phyloP scores from a whole-genome alignment of 371 early-diverging fungal genomes.

The Chytridiales sp. region DNA sequence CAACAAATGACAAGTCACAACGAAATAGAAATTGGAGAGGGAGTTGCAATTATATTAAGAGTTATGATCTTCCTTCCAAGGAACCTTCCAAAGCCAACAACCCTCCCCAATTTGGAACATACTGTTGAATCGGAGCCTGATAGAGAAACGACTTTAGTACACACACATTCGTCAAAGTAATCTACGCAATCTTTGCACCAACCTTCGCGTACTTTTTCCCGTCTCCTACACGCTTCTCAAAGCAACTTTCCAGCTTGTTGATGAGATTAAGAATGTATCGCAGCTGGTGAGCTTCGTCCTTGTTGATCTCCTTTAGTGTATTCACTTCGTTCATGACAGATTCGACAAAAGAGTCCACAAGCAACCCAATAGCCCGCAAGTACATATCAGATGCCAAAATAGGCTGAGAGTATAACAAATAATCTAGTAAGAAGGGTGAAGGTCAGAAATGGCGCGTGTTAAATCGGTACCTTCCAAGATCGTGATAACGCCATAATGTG shows the following conservation, averaged over 20 bases:
- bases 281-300: conserved; percentile 29
- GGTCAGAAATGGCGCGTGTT: neutral
- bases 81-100: no score
- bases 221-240: conserved; percentile 9
- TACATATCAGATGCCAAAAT: conserved; percentile 28
- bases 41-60: no score
- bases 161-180: no score
- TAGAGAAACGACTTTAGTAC: no score
- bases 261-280: conserved; percentile 29
- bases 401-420: conserved; percentile 20
- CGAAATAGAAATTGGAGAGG: no score
- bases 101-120: no score
- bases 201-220: conserved; percentile 13
- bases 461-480: conserved; percentile 34
- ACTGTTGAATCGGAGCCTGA: no score
- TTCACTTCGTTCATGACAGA: conserved; percentile 13
- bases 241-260: conserved; percentile 20
- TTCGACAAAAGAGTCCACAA: conserved; percentile 28
- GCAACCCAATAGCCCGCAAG: conserved; percentile 29
- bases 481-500: conserved; percentile 22
- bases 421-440: conserved; percentile 1
- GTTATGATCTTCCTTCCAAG: no score
- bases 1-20: no score
- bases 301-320: neutral
- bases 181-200: no score